Evolutionary conservation across 345 rosid genomes (phyloP).

Genomic region (Ailanthus altissimus): DNA sequence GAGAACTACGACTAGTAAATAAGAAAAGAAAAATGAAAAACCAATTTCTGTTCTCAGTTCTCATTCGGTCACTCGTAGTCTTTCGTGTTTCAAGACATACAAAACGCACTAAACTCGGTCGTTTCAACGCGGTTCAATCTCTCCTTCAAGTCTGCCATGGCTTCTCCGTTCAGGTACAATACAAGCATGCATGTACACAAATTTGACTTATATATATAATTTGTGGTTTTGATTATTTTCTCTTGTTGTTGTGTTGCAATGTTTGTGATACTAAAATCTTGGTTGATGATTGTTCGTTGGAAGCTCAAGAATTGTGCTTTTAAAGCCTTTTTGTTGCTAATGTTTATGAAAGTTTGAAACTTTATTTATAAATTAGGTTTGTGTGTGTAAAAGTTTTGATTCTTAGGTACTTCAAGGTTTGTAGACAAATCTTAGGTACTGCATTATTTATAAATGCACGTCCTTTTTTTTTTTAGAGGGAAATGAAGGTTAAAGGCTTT

Average conservation of each 20-base stretch:
- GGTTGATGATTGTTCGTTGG: neutral
- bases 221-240: neutral
- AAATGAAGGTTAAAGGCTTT: neutral
- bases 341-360: neutral
- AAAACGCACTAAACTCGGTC: neutral
- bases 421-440: neutral
- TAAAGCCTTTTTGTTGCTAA: neutral
- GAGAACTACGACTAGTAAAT: neutral
- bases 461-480: neutral
- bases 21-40: neutral
- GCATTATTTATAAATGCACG: no score
- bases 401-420: neutral
- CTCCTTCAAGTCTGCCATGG: slow-evolving; percentile 6
- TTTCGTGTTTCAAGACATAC: neutral
- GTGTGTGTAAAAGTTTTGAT: neutral
- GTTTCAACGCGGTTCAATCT: neutral
- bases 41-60: neutral
- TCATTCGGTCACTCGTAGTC: neutral
- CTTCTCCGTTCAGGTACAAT: slow-evolving; percentile 9
- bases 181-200: neutral
- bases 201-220: neutral
- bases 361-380: neutral
- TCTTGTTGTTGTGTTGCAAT: neutral
- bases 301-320: neutral
- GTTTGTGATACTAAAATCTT: neutral